Evolutionary conservation across 345 rosid species (phyloP).

Genomic region (Microthlaspi erraticum): DNA sequence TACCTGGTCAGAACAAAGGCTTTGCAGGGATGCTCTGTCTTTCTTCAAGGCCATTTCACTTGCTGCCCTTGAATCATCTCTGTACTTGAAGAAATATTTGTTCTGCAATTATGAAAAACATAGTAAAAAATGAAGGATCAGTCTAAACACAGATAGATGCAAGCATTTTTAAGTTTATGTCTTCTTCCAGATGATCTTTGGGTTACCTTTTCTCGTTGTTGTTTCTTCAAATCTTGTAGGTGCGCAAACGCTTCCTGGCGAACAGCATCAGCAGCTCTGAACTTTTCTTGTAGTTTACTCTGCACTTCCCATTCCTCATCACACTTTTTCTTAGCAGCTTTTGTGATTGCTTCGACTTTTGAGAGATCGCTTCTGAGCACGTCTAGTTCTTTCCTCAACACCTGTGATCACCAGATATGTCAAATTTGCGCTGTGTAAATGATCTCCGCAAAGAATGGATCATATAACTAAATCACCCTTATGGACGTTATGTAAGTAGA

Average conservation of each 20-base stretch:
- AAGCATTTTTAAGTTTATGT: conserved; percentile 25
- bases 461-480: not conserved
- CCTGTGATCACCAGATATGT: conserved; percentile 49
- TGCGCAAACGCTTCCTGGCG: conserved; percentile 76
- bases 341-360: conserved; percentile 63
- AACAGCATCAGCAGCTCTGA: conserved; percentile 63
- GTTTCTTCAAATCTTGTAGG: conserved; percentile 60
- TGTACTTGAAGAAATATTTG: conserved; percentile 60
- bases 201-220: conserved; percentile 69
- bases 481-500: conserved; percentile 10
- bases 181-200: conserved; percentile 18
- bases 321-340: conserved; percentile 59
- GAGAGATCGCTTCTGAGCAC: conserved; percentile 55
- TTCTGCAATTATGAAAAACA: conserved; percentile 52
- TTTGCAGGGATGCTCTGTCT: conserved; percentile 60
- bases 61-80: conserved; percentile 62
- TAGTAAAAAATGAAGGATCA: conserved; percentile 15
- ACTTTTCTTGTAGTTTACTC: conserved; percentile 51
- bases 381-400: conserved; percentile 72
- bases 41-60: conserved; percentile 62
- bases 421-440: conserved; percentile 14
- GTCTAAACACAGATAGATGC: conserved; percentile 2
- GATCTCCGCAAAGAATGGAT: conserved; percentile 21
- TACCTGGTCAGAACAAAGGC: conserved; percentile 71
- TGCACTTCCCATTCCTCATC: conserved; percentile 54